Conservation (phyloP, 768 basidiomycete species). For the Trametes elegans region DNA sequence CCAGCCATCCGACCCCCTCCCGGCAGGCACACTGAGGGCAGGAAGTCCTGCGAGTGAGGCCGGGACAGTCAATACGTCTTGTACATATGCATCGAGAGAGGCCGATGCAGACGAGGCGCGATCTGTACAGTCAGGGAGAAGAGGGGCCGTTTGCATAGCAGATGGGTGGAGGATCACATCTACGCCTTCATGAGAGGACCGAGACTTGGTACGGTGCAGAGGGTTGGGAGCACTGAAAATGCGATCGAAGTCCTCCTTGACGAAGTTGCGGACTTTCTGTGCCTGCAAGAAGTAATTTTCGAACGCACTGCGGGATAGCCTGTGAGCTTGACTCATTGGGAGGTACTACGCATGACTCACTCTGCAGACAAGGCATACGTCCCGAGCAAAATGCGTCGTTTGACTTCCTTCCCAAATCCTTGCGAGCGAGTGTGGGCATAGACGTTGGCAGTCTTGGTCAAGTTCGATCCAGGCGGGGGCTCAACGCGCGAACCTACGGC, state of each 20-base stretch:
- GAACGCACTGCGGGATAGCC: slow-evolving; percentile 66
- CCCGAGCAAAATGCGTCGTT: slow-evolving; percentile 83
- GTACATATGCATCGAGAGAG: slow-evolving; percentile 68
- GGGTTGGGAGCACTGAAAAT: slow-evolving; percentile 64
- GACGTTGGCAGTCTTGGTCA: slow-evolving; percentile 48
- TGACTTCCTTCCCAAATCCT: slow-evolving; percentile 83
- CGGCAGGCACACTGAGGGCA: slow-evolving; percentile 69
- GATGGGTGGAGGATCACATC: slow-evolving; percentile 88
- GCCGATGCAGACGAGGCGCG: slow-evolving; percentile 7
- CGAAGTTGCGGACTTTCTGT: slow-evolving; percentile 67
- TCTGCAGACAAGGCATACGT: slow-evolving; percentile 91
- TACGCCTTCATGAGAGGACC: slow-evolving; percentile 38
- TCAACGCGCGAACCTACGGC: slow-evolving; percentile 50
- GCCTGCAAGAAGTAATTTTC: slow-evolving; percentile 97
- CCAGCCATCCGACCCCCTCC: slow-evolving; percentile 58
- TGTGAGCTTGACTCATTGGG: background rate
- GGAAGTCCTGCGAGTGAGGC: slow-evolving; percentile 90
- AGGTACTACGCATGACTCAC: slow-evolving; percentile 37
- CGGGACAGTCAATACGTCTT: slow-evolving; percentile 90
- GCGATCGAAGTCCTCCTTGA: slow-evolving; percentile 71
- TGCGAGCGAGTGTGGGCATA: slow-evolving; percentile 67
- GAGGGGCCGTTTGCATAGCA: slow-evolving; percentile 82
- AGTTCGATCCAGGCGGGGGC: slow-evolving; percentile 41
- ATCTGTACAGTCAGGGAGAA: slow-evolving; percentile 32
- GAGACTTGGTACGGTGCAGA: background rate